Conservation (phyloP, 2,329 filamentous ascomycete genomes). For the Trichoderma breve region DNA sequence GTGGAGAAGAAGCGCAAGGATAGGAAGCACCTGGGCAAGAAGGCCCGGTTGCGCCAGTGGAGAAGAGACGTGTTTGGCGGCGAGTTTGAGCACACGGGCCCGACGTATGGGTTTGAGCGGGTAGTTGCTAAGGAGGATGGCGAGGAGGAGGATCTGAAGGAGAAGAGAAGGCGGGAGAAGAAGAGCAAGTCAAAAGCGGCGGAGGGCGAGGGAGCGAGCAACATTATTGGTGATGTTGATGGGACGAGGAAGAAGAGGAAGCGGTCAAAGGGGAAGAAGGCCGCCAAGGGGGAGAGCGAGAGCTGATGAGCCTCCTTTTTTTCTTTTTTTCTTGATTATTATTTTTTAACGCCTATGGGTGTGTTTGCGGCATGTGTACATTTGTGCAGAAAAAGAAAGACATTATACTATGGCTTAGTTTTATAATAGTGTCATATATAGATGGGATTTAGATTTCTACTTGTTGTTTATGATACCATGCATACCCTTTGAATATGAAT, state of each 20-base stretch:
- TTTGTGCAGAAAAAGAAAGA: background rate
- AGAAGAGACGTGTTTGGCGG: slow-evolving; percentile 61
- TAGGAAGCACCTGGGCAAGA: slow-evolving; percentile 86
- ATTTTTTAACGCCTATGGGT: background rate
- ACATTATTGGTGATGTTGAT: slow-evolving; percentile 31
- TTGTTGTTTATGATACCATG: background rate
- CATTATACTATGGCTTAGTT: background rate
- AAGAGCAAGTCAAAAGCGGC: background rate
- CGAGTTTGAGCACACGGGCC: slow-evolving; percentile 56
- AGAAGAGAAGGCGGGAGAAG: slow-evolving; percentile 20
- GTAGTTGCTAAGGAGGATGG: slow-evolving; percentile 29
- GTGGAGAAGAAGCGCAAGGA: slow-evolving; percentile 85
- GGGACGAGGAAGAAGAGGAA: slow-evolving; percentile 47
- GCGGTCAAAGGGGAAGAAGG: slow-evolving; percentile 47
- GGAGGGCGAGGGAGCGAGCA: slow-evolving; percentile 28
- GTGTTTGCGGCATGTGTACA: background rate
- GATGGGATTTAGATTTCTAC: background rate
- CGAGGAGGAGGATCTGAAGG: slow-evolving; percentile 17
- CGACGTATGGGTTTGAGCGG: slow-evolving; percentile 56
- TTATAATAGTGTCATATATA: background rate
- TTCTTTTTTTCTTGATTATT: background rate
- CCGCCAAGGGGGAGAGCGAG: background rate
- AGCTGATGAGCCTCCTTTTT: background rate
- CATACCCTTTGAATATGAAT: background rate
- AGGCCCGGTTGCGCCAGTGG: slow-evolving; percentile 87